Evolutionary conservation across 1,284 basidiomycete species (phyloP).

Genomic region (Cryptococcus sp.): DNA sequence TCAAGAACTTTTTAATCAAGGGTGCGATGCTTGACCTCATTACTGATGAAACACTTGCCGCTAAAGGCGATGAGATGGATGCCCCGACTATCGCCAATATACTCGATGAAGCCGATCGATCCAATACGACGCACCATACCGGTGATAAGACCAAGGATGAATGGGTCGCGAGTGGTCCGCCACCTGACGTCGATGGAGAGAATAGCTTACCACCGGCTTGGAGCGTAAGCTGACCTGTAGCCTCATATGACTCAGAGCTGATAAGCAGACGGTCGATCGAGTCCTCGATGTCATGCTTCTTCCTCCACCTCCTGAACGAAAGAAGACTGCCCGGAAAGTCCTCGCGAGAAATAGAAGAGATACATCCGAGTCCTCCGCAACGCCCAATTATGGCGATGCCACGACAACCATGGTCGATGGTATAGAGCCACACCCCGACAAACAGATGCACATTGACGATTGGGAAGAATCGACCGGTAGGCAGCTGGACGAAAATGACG

Average conservation of each 20-base stretch:
- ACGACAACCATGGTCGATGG: conserved; percentile 21
- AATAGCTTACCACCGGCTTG: conserved; percentile 59
- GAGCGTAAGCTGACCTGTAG: conserved; percentile 31
- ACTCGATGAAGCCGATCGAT: conserved; percentile 38
- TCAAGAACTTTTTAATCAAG: conserved; percentile 69
- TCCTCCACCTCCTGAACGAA: conserved; percentile 11
- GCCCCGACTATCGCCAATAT: conserved; percentile 38
- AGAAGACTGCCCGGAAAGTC: conserved; percentile 2
- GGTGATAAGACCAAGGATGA: conserved; percentile 9
- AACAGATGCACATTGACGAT: conserved; percentile 46
- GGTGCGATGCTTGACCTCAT: conserved; percentile 69
- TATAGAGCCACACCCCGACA: conserved; percentile 24
- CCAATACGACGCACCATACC: conserved; percentile 21
- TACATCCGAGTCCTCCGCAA: not conserved
- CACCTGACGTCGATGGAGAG: conserved; percentile 59
- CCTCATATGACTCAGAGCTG: not conserved
- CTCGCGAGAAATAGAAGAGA: not conserved
- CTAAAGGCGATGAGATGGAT: conserved; percentile 45
- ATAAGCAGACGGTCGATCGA: conserved; percentile 63
- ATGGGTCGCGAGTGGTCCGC: conserved; percentile 33
- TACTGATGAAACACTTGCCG: conserved; percentile 42
- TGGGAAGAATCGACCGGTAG: conserved; percentile 56
- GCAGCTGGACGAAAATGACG: conserved; percentile 54
- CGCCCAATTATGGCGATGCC: not conserved
- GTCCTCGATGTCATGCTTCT: conserved; percentile 70